phyloP scores from a whole-genome alignment of 1,139 yeast species.

The Entelexis paramagnoliae region DNA sequence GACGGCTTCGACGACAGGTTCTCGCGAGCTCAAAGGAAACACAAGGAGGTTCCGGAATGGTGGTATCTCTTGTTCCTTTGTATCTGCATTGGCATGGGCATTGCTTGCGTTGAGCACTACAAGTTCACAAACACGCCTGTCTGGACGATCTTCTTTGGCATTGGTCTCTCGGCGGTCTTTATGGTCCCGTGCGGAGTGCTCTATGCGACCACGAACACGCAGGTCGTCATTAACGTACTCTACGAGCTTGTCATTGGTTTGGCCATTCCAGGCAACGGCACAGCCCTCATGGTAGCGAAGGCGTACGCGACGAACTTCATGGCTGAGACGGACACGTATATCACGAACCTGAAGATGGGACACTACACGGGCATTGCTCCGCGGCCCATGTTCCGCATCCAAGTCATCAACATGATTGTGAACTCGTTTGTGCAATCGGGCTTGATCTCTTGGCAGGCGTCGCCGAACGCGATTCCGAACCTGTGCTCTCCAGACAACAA shows the following conservation, averaged over 20 bases:
- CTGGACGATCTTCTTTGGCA: slow-evolving; percentile 47
- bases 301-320: slow-evolving; percentile 51
- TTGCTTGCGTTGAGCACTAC: slow-evolving; percentile 37
- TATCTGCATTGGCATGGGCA: slow-evolving; percentile 39
- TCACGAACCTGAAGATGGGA: slow-evolving; percentile 48
- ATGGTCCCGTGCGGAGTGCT: slow-evolving; percentile 29
- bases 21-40: slow-evolving; percentile 45
- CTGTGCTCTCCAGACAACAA: slow-evolving; percentile 38
- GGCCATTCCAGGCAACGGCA: slow-evolving; percentile 52
- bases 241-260: slow-evolving; percentile 50
- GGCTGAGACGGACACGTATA: slow-evolving; percentile 51
- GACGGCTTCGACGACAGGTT: slow-evolving; percentile 41
- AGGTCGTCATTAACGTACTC: slow-evolving; percentile 47
- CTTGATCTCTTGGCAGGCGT: slow-evolving; percentile 44
- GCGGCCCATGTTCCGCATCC: slow-evolving; percentile 50
- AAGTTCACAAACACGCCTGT: slow-evolving; percentile 39
- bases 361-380: slow-evolving; percentile 56
- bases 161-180: slow-evolving; percentile 30
- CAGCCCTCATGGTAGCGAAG: slow-evolving; percentile 44
- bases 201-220: slow-evolving; percentile 43
- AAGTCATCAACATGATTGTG: slow-evolving; percentile 37
- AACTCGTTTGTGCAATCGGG: slow-evolving; percentile 41
- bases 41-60: slow-evolving; percentile 59
- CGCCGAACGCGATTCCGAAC: slow-evolving; percentile 39
- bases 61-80: slow-evolving; percentile 44